Evolutionary conservation across 495 filamentous ascomycete species (phyloP).

Genomic region (Usnea hakonensis): DNA sequence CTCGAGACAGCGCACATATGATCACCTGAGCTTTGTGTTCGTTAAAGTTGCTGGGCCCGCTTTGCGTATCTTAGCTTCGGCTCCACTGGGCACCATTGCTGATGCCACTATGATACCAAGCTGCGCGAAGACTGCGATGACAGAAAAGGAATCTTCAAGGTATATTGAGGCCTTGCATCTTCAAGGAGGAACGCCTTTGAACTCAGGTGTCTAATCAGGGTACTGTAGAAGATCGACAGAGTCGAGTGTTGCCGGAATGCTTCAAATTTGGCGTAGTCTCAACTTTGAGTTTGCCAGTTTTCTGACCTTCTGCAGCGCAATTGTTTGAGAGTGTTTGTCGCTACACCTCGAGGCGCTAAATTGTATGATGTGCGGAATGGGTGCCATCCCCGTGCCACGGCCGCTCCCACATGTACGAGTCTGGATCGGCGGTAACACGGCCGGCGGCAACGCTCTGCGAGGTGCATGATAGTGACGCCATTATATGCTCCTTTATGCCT

Average conservation of each 20-base stretch:
- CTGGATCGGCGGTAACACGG: neutral
- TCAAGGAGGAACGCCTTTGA: neutral
- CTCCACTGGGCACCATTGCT: neutral
- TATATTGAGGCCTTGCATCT: neutral
- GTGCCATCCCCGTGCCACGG: neutral
- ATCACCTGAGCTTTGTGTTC: neutral
- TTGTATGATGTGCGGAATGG: too few species aligned
- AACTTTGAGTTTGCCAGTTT: too few species aligned
- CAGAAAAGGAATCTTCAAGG: neutral
- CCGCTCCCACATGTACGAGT: too few species aligned
- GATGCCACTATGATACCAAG: neutral
- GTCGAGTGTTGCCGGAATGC: neutral
- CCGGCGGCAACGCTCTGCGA: neutral
- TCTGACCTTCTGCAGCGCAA: too few species aligned
- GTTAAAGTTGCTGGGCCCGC: neutral
- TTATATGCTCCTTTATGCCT: too few species aligned
- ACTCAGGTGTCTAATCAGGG: neutral
- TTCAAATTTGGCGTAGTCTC: too few species aligned
- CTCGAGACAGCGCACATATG: neutral
- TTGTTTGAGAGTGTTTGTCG: too few species aligned
- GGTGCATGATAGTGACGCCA: too few species aligned
- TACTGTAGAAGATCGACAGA: neutral
- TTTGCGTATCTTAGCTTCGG: neutral
- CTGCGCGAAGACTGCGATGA: neutral
- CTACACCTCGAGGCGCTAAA: too few species aligned